Evolutionary conservation across 2,329 filamentous ascomycete genomes (phyloP), one percentile per base, ranked within the genome.

Genomic region (Epichloe brachyelytri): DNA sequence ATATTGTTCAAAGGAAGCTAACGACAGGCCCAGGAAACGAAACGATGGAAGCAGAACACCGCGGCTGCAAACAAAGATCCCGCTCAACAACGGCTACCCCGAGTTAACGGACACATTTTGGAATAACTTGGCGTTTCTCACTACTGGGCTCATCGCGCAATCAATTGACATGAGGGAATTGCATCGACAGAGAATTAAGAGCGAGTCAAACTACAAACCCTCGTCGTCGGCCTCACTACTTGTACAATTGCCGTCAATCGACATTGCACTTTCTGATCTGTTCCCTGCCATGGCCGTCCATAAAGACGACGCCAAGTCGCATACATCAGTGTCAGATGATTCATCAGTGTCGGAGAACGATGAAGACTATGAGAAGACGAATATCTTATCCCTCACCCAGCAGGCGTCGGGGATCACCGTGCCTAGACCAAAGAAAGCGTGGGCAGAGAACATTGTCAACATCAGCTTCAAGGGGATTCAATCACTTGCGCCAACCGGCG

Each of bases 391-490:
- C 10, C 56, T 65, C 26, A 56, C 58, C 41, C 57, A 50, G 30
- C 57, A 51, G 34, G 53, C 51, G n/a, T 52, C 56, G 4, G 58
- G 53, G 19, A 56, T 53, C 50, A 33, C 53, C 43, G 30, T 55
- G 40, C 46, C 59, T 8, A 30, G 22, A 19, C 51, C 59, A 8
- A 67, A 63, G 52, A 64, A 63, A 36, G 64, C 70, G 3, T 85
- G 82, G 82, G 80, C 79, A 2, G 70, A 73, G 40, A 75, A 85
- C 53, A 72, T 73, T 37, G 71, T 86, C 30, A 72, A 74, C 47
- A 68, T 86, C 47, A 71, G 69, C n/a, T 82, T 82, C 59, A 73
- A 68, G 53, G 74, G 71, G 14, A 64, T 77, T 26, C 66, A 68
- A 52, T 55, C 58, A 1, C 53, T 57, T 20, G 38, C 53, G 1